A percentile compares a stretch with the other conserved stretches of the same genome.
Conservation (phyloP, 2,329 filamentous ascomycete genomes). For the Talaromyces verruculosus region DNA sequence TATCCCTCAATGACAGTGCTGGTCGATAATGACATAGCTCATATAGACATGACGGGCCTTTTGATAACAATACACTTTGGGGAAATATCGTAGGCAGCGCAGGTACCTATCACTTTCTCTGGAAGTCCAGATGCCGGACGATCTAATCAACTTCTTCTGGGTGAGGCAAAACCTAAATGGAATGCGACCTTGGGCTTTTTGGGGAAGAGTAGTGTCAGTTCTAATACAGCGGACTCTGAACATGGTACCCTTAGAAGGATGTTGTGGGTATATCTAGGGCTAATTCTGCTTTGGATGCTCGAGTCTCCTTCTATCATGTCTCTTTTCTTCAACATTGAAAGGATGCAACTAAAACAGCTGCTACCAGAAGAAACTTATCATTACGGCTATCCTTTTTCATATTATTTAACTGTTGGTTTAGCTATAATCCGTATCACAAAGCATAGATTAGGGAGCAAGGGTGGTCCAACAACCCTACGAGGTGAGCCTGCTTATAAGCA, state of each 20-base stretch:
- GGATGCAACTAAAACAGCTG: no score
- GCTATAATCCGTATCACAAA: no score
- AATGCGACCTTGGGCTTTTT: not conserved
- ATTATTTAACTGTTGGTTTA: no score
- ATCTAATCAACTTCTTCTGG: not conserved
- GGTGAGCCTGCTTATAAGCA: no score
- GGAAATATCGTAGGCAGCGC: not conserved
- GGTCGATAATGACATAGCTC: not conserved
- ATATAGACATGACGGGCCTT: not conserved
- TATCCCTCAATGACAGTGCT: not conserved
- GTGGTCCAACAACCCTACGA: no score
- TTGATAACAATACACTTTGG: not conserved
- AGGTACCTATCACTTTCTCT: not conserved
- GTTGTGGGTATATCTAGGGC: not conserved
- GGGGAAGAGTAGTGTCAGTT: not conserved
- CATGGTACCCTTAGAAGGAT: not conserved
- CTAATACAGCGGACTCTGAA: not conserved
- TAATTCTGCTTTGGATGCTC: not conserved
- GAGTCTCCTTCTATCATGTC: not conserved
- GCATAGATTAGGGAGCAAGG: no score
- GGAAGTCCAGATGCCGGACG: not conserved
- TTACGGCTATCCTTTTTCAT: no score
- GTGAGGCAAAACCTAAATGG: not conserved
- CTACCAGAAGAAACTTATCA: no score
- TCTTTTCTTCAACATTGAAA: no score